A percentile compares a stretch with the other conserved stretches of the same genome.
phyloP scores from a whole-genome alignment of 2,329 filamentous ascomycete genomes.

The Orbilia javanica region DNA sequence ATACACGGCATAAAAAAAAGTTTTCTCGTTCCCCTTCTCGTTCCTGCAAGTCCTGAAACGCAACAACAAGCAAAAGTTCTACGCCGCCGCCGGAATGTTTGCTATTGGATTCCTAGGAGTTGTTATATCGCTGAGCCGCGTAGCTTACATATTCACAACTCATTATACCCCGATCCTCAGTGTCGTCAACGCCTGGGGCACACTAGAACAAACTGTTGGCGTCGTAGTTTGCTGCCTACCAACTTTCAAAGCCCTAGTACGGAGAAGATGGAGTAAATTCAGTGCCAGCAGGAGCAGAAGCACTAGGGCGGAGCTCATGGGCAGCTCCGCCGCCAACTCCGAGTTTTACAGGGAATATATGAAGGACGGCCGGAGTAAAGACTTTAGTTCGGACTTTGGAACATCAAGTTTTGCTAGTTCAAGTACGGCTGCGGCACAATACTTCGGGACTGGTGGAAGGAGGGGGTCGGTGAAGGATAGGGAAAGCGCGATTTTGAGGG shows the following conservation, averaged over 20 bases:
- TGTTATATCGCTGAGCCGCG: slow-evolving; percentile 16
- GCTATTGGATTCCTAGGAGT: slow-evolving; percentile 33
- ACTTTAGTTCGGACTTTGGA: background rate
- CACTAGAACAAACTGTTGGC: slow-evolving; percentile 28
- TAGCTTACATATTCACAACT: slow-evolving; percentile 32
- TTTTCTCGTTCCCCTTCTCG: slow-evolving; percentile 40
- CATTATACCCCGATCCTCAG: slow-evolving; percentile 24
- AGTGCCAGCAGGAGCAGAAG: background rate
- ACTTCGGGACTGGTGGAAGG: background rate
- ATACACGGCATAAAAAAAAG: background rate
- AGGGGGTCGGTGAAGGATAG: slow-evolving; percentile 19
- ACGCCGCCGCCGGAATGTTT: slow-evolving; percentile 26
- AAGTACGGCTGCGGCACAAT: background rate
- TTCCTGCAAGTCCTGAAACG: slow-evolving; percentile 22
- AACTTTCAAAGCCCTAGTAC: slow-evolving; percentile 27
- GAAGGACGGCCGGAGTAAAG: background rate
- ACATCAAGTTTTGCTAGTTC: background rate
- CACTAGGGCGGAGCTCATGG: background rate
- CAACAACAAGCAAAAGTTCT: slow-evolving; percentile 16
- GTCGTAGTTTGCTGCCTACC: slow-evolving; percentile 43
- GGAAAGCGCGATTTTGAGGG: slow-evolving; percentile 28
- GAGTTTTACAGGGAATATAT: background rate
- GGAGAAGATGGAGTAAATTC: background rate
- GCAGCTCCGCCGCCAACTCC: background rate
- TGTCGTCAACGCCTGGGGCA: slow-evolving; percentile 30